These are phyloP conservation scores for Entrophospora sp. DNA, from an alignment of 192 early-diverging fungal genomes.

Conservation along the genomic window DNA sequence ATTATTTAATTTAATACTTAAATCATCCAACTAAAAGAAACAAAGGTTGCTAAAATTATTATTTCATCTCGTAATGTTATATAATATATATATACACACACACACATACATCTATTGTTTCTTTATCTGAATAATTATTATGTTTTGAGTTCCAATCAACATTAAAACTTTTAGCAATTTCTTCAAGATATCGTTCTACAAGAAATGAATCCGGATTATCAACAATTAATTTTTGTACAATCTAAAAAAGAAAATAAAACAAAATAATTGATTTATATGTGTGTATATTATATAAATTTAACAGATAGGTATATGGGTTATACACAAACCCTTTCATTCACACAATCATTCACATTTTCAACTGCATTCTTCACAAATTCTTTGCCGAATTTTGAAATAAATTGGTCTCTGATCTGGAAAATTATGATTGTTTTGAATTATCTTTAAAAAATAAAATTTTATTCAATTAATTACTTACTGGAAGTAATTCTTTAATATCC, in stretches of 20 bases:
- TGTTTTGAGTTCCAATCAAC: slow-evolving; percentile 56
- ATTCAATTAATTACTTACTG: too few relatives aligned
- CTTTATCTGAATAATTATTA: too few relatives aligned
- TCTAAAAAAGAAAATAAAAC: too few relatives aligned
- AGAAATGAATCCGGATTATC: slow-evolving; percentile 67
- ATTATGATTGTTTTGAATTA: too few relatives aligned
- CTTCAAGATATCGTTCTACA: slow-evolving; percentile 76
- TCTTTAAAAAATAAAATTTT: background rate
- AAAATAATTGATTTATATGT: too few relatives aligned
- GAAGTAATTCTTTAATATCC: slow-evolving; percentile 72
- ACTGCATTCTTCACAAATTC: slow-evolving; percentile 65
- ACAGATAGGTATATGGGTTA: too few relatives aligned
- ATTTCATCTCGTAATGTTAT: too few relatives aligned
- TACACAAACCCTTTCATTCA: slow-evolving; percentile 66
- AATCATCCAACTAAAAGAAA: background rate
- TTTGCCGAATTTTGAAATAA: slow-evolving; percentile 73
- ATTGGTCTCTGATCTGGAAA: slow-evolving; percentile 60
- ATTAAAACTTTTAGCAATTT: slow-evolving; percentile 75
- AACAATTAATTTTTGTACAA: slow-evolving; percentile 72
- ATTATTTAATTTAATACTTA: background rate
- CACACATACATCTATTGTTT: too few relatives aligned
- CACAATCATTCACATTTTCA: slow-evolving; percentile 64
- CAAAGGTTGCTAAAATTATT: too few relatives aligned
- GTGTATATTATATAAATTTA: too few relatives aligned
- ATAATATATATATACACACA: too few relatives aligned